A percentile compares a stretch with the other conserved stretches of the same genome.
These are phyloP conservation scores for Mucor irregularis DNA, from an alignment of 371 early-diverging fungal species.

Conservation along the genomic window DNA sequence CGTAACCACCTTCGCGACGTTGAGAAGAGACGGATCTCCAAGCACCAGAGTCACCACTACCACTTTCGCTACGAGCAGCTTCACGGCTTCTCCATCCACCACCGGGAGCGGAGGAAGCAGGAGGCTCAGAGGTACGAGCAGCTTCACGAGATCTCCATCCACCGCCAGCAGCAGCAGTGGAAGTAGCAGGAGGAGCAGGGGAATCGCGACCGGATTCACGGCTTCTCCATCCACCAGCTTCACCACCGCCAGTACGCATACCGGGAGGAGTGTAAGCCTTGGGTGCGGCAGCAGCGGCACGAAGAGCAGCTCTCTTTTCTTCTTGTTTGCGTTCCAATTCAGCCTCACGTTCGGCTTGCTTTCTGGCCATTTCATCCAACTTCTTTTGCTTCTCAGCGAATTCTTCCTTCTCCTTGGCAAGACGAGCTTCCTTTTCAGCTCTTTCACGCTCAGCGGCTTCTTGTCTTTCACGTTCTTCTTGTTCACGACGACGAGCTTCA, in stretches of 20 bases:
- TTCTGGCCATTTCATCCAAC: constrained; percentile 42
- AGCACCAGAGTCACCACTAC: not conserved
- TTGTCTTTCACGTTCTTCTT: constrained; percentile 20
- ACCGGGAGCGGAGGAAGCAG: constrained; percentile 4
- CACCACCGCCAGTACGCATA: constrained; percentile 2
- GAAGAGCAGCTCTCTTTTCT: not conserved
- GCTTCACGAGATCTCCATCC: constrained; percentile 9
- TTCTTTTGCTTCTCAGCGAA: constrained; percentile 28
- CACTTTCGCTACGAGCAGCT: constrained; percentile 1
- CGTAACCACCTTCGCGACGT: too few species aligned
- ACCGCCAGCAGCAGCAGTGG: not conserved
- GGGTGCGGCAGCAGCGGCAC: constrained; percentile 3
- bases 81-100: constrained; percentile 12
- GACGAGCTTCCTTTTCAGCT: constrained; percentile 32
- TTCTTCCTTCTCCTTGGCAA: constrained; percentile 35
- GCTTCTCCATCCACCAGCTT: constrained; percentile 11
- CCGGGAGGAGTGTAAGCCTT: constrained; percentile 12
- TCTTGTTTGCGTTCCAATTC: constrained; percentile 41
- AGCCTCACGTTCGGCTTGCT: constrained; percentile 39
- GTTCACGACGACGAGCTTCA: constrained; percentile 31
- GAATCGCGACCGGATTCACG: too few species aligned
- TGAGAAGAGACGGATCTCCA: constrained; percentile 1
- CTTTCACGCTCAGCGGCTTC: constrained; percentile 36
- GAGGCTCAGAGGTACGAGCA: constrained; percentile 9
- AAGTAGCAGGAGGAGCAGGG: constrained; percentile 7